A percentile compares a stretch with the other conserved stretches of the same genome.
phyloP scores from a whole-genome alignment of 2,329 filamentous ascomycete species.

The Paecilomyces niveus region DNA sequence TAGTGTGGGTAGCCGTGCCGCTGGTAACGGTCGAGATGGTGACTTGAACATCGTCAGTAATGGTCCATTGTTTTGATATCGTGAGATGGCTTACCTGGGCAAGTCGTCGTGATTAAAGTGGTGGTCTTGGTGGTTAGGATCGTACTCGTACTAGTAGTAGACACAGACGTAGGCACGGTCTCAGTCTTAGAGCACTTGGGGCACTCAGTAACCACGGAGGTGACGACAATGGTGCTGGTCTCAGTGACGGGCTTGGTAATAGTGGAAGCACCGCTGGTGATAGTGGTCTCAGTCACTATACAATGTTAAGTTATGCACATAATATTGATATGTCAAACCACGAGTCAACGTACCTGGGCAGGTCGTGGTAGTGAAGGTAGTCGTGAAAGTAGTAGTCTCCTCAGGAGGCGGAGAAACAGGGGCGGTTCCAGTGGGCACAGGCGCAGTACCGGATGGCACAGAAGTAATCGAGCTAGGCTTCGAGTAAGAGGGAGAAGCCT shows the following conservation, averaged over 20 bases:
- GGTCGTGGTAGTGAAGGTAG: slow-evolving; percentile 4
- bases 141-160: no score
- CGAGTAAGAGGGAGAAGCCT: neutral
- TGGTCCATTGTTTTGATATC: neutral
- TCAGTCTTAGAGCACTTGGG: neutral
- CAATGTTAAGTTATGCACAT: neutral
- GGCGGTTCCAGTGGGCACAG: neutral
- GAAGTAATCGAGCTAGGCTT: slow-evolving; percentile 2
- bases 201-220: slow-evolving; percentile 2
- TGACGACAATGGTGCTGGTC: slow-evolving; percentile 7
- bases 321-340: neutral
- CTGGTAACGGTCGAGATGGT: neutral
- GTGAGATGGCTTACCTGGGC: neutral
- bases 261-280: slow-evolving; percentile 5
- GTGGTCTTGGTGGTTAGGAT: neutral
- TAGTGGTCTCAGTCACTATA: slow-evolving; percentile 3
- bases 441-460: no score
- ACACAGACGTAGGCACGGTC: neutral
- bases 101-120: neutral
- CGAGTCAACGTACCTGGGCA: slow-evolving; percentile 5
- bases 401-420: neutral
- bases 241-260: slow-evolving; percentile 5
- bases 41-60: neutral
- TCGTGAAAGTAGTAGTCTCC: neutral
- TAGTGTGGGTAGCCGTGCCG: neutral